Base-by-base conservation (phyloP, 371 early-diverging fungal genomes). In the Saksenaea oblongispora region DNA sequence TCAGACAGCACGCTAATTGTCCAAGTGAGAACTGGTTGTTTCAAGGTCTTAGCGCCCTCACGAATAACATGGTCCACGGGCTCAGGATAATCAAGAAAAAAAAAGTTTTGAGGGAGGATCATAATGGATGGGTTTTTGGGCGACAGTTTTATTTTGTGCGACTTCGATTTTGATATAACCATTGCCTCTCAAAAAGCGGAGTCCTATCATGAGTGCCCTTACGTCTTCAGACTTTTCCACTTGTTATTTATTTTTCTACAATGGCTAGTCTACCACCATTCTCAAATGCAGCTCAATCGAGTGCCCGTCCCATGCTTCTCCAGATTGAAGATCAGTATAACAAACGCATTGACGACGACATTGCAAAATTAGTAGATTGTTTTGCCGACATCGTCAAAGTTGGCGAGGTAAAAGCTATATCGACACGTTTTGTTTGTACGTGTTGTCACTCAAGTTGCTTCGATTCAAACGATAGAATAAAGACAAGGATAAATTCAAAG, bases 401-500 rank as follows among this genome's bases (percentile, higher is more conserved):
- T 9, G 84, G 87, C 35, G 78, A 85, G 63, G 90, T 88, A 82
- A 59, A 65, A 7, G 34, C 22, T 13, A n/a, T n/a, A 13, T 5
- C 22, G 37, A 15, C 26, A 8, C 0, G 14, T 7, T 28, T 18
- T 10, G 34, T 24, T 18, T 14, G 3, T 26, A 8, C 26, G 15
- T 10, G 27, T n/a, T 24, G 41, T 54, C 35, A 53, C 35, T 53
- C 18, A 15, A 26, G 18, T 37, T 22, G 31, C n/a, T 27, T 31
- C 13, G 31, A 27, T 1, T 5, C n/a, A 22, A 11, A 36, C 17
- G 8, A 53, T 64, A 81, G 74, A 74, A 78, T 53, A 73, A 81
- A 66, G 81, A 84, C 18, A 91, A 91, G 70, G 89, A 89, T 66
- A 86, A 85, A 63, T 87, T 86, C 67, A 84, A 86, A 63, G 79